phyloP scores from a whole-genome alignment of 1,284 basidiomycete genomes.

The Ustilago xerochloae region DNA sequence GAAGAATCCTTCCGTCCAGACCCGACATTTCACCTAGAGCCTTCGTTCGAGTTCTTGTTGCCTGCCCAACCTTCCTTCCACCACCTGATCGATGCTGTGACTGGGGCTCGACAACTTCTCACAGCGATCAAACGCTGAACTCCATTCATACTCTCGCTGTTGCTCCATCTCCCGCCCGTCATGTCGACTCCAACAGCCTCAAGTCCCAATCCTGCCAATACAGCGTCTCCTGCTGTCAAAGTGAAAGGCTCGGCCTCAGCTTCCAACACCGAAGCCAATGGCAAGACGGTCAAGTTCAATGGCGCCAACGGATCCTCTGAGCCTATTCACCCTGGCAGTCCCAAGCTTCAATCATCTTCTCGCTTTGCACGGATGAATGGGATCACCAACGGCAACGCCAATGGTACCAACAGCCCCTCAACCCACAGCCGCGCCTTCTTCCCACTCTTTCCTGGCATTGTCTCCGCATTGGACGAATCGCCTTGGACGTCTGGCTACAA shows the following conservation, averaged over 20 bases:
- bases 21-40: no score
- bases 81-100: neutral
- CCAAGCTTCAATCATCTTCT: constrained; percentile 27
- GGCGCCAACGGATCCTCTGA: constrained; percentile 10
- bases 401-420: neutral
- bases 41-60: no score
- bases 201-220: neutral
- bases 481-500: constrained; percentile 47
- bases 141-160: neutral
- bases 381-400: constrained; percentile 12
- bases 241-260: neutral
- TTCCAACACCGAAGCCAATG: constrained; percentile 20
- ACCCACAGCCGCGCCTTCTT: constrained; percentile 22
- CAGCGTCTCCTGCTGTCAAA: constrained; percentile 28
- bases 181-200: constrained; percentile 18
- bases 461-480: constrained; percentile 34
- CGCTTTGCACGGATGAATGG: constrained; percentile 42
- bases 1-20: neutral
- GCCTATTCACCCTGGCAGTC: no score
- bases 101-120: neutral
- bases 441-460: constrained; percentile 37
- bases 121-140: neutral
- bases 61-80: neutral
- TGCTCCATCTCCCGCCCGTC: neutral
- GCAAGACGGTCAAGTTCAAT: neutral